Evolutionary conservation across 2,329 filamentous ascomycete species (phyloP), one percentile per base, ranked within the genome.

Genomic region (Paraconiothyrium sp.): DNA sequence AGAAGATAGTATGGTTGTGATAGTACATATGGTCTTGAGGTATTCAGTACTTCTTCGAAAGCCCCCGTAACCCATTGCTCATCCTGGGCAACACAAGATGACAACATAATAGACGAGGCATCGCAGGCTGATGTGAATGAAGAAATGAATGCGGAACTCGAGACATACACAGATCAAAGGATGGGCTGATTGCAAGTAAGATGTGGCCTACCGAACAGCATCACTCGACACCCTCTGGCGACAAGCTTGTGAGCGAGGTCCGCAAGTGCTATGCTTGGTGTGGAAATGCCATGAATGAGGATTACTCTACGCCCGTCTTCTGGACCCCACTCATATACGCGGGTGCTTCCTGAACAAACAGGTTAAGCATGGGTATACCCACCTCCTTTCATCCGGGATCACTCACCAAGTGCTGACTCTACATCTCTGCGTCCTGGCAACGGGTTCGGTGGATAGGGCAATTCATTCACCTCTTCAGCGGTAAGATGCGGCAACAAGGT

Each of bases 321-420:
- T 0, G 91, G 90, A 0, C 93, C 93, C 85, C 90, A 95, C 81
- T 96, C 93, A 74, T 93, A 94, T 3, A 92, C 89, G 49, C 89
- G 83, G 63, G 92, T 86, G 4, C 81, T 86, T 16, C 92, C 92
- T 72, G 92, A 93, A 3, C 5, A 2, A 24, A 34, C 3, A 20
- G 14, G 16, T 20, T 14, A 22, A 46, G 24, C 44, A 9, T 44
- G 13, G 20, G 30, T 34, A 13, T 22, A 6, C 9, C 16, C 5
- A 14, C n/a, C 39, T 14, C 22, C 9, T 6, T 10, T n/a, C 8
- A 4, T 34, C 37, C 39, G 35, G 46, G 52, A 24, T 9, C 20
- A 54, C 52, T 54, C 52, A 54, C 39, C 39, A n/a, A 46, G 16
- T 5, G 52, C 24, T 11, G 88, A 90, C 13, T 82, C 74, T 16